Evolutionary conservation across 176 grass and related monocot species (phyloP).

Genomic region (Oryza coarctata): DNA sequence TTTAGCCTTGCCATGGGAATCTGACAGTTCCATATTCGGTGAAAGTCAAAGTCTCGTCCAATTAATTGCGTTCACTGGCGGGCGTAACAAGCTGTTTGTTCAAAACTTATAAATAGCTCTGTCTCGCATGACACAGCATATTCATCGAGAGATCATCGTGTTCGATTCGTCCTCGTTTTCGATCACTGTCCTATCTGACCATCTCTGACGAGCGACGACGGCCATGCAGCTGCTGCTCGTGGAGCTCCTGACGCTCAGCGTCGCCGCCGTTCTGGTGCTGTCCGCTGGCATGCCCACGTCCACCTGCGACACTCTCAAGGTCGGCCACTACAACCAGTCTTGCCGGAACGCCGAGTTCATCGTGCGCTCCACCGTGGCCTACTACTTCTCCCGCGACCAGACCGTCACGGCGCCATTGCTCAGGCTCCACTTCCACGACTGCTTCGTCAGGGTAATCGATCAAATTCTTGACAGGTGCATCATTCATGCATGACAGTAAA

Average conservation of each 20-base stretch:
- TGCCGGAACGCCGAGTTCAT: not conserved
- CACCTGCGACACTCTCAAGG: not conserved
- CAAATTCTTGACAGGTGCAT: no score
- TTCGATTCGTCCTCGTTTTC: not conserved
- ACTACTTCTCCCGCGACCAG: not conserved
- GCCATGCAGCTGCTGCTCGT: not conserved
- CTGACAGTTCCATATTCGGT: not conserved
- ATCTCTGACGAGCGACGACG: not conserved
- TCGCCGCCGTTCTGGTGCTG: not conserved
- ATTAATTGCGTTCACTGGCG: no score
- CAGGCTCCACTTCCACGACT: not conserved
- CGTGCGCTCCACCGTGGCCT: not conserved
- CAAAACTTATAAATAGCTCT: not conserved
- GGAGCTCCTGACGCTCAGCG: not conserved
- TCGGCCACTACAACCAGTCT: not conserved
- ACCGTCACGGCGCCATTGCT: not conserved
- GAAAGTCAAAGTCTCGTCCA: no score
- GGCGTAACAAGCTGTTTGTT: not conserved
- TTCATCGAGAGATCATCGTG: not conserved
- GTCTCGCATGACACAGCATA: not conserved
- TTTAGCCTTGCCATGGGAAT: not conserved
- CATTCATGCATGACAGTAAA: no score
- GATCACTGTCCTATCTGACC: not conserved
- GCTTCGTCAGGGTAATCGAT: not conserved
- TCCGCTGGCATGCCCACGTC: not conserved